A percentile compares a stretch with the other conserved stretches of the same genome.
Conservation (phyloP, 2,329 filamentous ascomycete species). For the Orbilia blumenaviensis region DNA sequence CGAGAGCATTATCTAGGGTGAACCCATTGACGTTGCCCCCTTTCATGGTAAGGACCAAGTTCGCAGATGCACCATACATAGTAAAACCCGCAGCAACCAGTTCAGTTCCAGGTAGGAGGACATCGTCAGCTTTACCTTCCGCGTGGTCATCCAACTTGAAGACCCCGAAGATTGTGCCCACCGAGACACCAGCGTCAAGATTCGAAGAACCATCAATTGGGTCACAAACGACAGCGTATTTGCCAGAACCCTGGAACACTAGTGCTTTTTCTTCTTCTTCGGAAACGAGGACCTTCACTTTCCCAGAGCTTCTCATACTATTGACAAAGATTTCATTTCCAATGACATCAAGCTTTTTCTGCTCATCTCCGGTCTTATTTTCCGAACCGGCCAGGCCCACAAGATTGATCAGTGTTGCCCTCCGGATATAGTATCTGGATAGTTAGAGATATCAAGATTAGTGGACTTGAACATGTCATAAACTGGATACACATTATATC, state of each 20-base stretch:
- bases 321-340: conserved; percentile 97
- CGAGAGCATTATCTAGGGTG: conserved; percentile 93
- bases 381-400: conserved; percentile 93
- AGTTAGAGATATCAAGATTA: too few relatives aligned
- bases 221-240: conserved; percentile 95
- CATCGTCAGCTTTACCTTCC: conserved; percentile 79
- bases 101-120: conserved; percentile 88
- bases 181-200: conserved; percentile 94
- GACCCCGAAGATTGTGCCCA: conserved; percentile 95
- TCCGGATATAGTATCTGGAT: conserved; percentile 46
- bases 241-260: conserved; percentile 78
- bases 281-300: conserved; percentile 91
- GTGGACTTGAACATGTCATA: too few relatives aligned
- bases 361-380: conserved; percentile 95
- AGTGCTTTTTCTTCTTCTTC: conserved; percentile 97
- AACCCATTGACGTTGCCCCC: conserved; percentile 93
- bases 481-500: background rate
- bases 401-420: conserved; percentile 64
- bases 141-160: conserved; percentile 85
- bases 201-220: conserved; percentile 98
- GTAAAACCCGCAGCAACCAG: conserved; percentile 97
- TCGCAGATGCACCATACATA: conserved; percentile 98
- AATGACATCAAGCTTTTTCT: conserved; percentile 99
- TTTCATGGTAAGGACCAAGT: conserved; percentile 97
- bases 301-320: conserved; percentile 90